Conservation (phyloP, 164 flowering plant species). For the Chloranthus sessilifolius region DNA sequence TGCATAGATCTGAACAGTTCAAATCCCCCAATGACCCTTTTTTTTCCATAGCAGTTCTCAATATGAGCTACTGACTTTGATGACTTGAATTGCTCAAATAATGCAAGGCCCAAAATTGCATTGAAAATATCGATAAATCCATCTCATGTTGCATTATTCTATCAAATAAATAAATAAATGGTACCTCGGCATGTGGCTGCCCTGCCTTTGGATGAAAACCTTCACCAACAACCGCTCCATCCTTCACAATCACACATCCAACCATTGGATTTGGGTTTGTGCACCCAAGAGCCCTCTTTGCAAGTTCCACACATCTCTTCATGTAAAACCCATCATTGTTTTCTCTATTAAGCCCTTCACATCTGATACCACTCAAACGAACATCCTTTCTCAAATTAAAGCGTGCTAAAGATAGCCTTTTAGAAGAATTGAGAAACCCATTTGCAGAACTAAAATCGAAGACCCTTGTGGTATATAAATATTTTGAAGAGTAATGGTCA, state of each 20-base stretch:
- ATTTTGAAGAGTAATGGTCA: too few species aligned
- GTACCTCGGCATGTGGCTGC: conserved; percentile 96
- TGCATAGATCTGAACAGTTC: too few species aligned
- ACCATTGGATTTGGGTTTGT: conserved; percentile 98
- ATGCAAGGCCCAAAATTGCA: background rate
- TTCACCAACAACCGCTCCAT: conserved; percentile 85
- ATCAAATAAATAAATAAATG: background rate
- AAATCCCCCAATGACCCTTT: too few species aligned
- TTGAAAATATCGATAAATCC: too few species aligned
- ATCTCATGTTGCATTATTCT: background rate
- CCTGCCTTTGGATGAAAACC: conserved; percentile 99
- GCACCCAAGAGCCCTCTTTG: conserved; percentile 67
- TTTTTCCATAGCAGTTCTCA: too few species aligned
- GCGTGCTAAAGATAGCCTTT: conserved; percentile 27
- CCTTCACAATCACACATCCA: conserved; percentile 87
- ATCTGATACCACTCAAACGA: conserved; percentile 23
- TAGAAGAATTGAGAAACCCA: conserved; percentile 28
- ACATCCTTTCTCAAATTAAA: conserved; percentile 14
- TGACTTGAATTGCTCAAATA: too few species aligned
- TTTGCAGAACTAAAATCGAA: conserved; percentile 7
- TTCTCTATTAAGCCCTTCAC: conserved; percentile 21
- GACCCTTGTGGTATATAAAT: conserved; percentile 1
- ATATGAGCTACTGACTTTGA: too few species aligned
- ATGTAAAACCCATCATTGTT: conserved; percentile 69
- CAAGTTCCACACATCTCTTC: conserved; percentile 73